A percentile compares a stretch with the other conserved stretches of the same genome.
Conservation (phyloP, 2,329 filamentous ascomycete species). For the Samsoniella hepiali region DNA sequence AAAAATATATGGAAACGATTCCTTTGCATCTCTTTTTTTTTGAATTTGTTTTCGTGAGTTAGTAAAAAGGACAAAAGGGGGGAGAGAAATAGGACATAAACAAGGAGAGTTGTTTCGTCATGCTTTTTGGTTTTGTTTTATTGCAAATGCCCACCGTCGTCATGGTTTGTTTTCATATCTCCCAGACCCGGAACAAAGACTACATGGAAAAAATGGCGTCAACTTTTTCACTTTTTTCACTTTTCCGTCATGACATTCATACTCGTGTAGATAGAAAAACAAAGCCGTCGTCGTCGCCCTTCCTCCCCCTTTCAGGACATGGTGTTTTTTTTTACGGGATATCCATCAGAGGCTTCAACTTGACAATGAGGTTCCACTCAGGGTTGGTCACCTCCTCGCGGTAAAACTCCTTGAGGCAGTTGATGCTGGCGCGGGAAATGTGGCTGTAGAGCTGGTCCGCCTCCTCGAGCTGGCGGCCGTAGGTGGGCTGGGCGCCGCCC, state of each 20-base stretch:
- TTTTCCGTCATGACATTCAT: background rate
- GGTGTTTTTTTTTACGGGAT: conserved; percentile 54
- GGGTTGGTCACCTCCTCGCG: conserved; percentile 82
- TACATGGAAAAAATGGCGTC: background rate
- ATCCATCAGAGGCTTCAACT: conserved; percentile 93
- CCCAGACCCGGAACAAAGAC: background rate
- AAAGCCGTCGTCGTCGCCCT: background rate
- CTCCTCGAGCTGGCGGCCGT: conserved; percentile 94
- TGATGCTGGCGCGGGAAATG: conserved; percentile 84
- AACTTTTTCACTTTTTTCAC: background rate
- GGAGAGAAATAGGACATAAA: background rate
- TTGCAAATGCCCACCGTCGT: background rate
- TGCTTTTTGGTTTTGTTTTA: background rate
- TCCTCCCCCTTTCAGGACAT: background rate
- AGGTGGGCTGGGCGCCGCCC: conserved; percentile 86
- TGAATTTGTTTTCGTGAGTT: background rate
- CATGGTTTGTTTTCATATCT: background rate
- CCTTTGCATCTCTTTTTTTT: background rate
- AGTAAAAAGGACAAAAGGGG: background rate
- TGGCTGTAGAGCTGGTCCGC: conserved; percentile 82
- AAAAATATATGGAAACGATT: background rate
- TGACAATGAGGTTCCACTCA: conserved; percentile 92
- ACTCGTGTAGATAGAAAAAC: background rate
- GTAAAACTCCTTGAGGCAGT: conserved; percentile 96
- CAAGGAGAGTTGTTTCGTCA: background rate